A percentile compares a stretch with the other conserved stretches of the same genome.
These are phyloP conservation scores for Rhodotorula sp. DNA, from an alignment of 1,284 basidiomycete species.

Conservation along the genomic window DNA sequence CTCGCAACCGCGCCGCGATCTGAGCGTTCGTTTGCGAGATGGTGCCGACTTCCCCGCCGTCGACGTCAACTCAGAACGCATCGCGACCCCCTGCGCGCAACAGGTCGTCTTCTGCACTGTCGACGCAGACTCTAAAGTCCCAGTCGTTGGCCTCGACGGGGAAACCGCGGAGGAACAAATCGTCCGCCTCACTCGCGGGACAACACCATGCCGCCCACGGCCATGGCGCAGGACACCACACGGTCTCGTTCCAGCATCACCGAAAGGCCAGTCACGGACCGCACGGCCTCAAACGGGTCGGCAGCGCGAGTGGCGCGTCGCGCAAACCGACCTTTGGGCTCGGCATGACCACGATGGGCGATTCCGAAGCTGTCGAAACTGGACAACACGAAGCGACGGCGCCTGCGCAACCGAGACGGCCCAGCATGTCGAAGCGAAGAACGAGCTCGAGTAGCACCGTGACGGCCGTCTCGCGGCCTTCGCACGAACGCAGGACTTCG, in stretches of 20 bases:
- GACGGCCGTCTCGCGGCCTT: conserved; percentile 13
- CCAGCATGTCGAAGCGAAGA: conserved; percentile 1
- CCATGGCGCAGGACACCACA: conserved; percentile 25
- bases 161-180: conserved; percentile 38
- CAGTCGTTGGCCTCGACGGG: conserved; percentile 16
- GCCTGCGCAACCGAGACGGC: neutral
- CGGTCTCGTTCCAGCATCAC: conserved; percentile 34
- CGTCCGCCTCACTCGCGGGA: conserved; percentile 20
- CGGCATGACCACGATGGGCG: conserved; percentile 35
- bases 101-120: conserved; percentile 37
- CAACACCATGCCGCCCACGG: conserved; percentile 14
- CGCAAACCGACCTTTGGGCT: conserved; percentile 30
- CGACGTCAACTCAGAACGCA: neutral
- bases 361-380: neutral
- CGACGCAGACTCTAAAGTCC: conserved; percentile 28
- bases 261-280: conserved; percentile 11
- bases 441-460: conserved; percentile 25
- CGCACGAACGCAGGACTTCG: neutral
- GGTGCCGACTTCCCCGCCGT: conserved; percentile 23
- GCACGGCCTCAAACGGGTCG: conserved; percentile 22
- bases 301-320: conserved; percentile 18
- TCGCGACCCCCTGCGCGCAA: conserved; percentile 30
- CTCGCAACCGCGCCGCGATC: neutral
- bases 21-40: neutral
- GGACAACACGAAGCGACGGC: neutral